Conservation (phyloP, 2,329 filamentous ascomycete genomes). For the Trichophaea hybrida region DNA sequence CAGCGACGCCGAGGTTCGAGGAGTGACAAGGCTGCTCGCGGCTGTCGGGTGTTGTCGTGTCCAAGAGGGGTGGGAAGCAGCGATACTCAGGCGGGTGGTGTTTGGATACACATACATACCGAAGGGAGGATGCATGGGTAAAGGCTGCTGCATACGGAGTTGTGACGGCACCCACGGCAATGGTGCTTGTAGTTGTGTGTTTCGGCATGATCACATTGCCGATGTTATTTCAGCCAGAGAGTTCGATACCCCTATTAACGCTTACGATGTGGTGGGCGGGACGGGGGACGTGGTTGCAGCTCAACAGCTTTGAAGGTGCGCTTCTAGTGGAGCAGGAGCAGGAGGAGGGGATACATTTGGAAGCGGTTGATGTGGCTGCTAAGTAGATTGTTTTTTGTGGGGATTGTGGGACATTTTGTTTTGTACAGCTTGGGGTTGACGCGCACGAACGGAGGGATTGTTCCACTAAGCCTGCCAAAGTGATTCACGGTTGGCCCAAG, state of each 20-base stretch:
- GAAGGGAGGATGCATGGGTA: background rate
- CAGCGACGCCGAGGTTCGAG: background rate
- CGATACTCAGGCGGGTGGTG: background rate
- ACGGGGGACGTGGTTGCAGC: background rate
- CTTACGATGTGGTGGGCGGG: background rate
- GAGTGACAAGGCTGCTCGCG: background rate
- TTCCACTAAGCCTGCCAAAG: too few relatives aligned
- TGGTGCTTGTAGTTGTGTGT: background rate
- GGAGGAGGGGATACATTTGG: too few relatives aligned
- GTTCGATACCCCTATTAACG: background rate
- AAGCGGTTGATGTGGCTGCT: too few relatives aligned
- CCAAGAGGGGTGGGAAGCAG: background rate
- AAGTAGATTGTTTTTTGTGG: too few relatives aligned
- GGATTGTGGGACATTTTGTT: too few relatives aligned
- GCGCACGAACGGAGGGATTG: too few relatives aligned
- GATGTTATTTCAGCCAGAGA: background rate
- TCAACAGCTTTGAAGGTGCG: background rate
- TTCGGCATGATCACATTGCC: background rate
- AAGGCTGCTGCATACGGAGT: background rate
- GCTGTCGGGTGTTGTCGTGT: background rate
- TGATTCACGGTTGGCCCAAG: too few relatives aligned
- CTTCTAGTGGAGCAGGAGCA: background rate
- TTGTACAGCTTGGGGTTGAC: too few relatives aligned
- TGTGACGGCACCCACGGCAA: background rate
- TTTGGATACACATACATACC: background rate